A percentile compares a stretch with the other conserved stretches of the same genome.
phyloP scores from a whole-genome alignment of 2,329 filamentous ascomycete species.

The Neofusicoccum sp. region DNA sequence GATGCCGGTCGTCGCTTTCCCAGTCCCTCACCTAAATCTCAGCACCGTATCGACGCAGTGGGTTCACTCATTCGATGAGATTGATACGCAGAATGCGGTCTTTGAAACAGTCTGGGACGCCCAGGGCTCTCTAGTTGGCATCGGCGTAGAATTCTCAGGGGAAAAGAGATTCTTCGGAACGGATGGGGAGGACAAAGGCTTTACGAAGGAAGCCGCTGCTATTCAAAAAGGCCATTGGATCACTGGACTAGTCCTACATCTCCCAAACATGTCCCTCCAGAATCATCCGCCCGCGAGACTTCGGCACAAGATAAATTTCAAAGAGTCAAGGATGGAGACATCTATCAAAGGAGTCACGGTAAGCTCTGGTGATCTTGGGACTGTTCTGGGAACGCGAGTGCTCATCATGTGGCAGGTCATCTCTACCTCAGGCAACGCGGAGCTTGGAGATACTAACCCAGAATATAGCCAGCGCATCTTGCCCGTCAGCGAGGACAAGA shows the following conservation, averaged over 20 bases:
- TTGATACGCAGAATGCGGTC: too few relatives aligned
- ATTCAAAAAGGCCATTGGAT: constrained; percentile 22
- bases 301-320: background rate
- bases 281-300: background rate
- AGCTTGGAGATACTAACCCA: background rate
- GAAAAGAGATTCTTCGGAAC: background rate
- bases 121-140: background rate
- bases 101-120: background rate
- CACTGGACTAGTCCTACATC: constrained; percentile 15
- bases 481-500: background rate
- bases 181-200: background rate
- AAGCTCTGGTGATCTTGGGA: background rate
- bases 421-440: background rate
- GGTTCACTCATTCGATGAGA: background rate
- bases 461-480: background rate
- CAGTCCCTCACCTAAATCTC: background rate
- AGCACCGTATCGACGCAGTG: background rate
- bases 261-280: background rate
- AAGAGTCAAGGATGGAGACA: background rate
- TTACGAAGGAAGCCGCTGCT: background rate
- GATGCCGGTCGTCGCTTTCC: background rate
- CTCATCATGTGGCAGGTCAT: background rate
- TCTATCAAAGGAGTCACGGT: constrained; percentile 11
- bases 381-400: too few relatives aligned
- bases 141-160: background rate